These are phyloP conservation scores for Besnoitia besnoiti DNA, from an alignment of 169 alveolate species.

Conservation along the genomic window DNA sequence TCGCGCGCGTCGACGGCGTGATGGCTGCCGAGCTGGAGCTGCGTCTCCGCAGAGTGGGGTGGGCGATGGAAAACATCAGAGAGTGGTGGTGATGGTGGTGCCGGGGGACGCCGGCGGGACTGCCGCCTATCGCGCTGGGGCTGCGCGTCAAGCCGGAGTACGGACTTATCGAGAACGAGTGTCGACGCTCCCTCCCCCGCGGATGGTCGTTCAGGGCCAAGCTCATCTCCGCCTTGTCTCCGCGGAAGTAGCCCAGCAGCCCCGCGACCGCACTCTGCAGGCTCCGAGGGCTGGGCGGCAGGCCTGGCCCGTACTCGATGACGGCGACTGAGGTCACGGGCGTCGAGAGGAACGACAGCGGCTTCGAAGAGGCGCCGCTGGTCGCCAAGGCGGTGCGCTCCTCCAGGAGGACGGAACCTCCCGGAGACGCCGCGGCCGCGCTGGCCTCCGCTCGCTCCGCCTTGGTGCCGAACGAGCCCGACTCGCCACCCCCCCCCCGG, in stretches of 20 bases:
- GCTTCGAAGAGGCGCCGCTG: too few relatives aligned
- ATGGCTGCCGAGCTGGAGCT: slow-evolving; percentile 12
- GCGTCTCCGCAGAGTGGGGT: not conserved
- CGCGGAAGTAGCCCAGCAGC: slow-evolving; percentile 10
- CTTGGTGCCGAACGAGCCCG: not conserved
- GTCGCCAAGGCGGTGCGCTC: too few relatives aligned
- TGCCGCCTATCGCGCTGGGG: slow-evolving; percentile 10
- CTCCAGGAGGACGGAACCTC: not conserved
- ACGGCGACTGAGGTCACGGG: slow-evolving; percentile 37
- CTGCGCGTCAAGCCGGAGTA: slow-evolving; percentile 24
- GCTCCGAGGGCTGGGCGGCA: slow-evolving; percentile 16
- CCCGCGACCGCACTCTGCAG: not conserved
- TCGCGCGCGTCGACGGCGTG: not conserved
- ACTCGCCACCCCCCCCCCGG: not conserved
- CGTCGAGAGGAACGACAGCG: too few relatives aligned
- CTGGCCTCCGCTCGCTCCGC: too few relatives aligned
- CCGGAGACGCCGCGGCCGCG: too few relatives aligned
- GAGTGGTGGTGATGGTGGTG: too few relatives aligned
- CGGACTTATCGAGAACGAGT: slow-evolving; percentile 24
- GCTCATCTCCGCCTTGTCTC: slow-evolving; percentile 16
- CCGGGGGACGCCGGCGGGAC: too few relatives aligned
- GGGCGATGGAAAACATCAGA: not conserved
- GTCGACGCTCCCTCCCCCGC: slow-evolving; percentile 9
- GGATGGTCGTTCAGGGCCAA: not conserved
- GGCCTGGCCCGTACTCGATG: slow-evolving; percentile 39